Evolutionary conservation across 305 asterid genomes (phyloP), one percentile per base, ranked within the genome.

Genomic region (Plantago rigida): DNA sequence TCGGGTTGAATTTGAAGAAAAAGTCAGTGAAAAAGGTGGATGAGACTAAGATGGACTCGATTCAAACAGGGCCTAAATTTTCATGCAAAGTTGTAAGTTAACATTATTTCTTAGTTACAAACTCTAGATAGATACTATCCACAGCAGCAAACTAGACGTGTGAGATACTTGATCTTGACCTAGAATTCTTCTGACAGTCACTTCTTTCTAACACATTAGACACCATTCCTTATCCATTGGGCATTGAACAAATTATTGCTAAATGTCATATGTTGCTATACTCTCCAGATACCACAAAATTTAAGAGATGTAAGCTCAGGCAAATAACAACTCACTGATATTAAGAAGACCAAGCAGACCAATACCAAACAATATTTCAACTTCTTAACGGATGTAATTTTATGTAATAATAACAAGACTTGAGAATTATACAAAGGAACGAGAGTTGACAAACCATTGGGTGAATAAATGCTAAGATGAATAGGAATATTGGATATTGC

Each of bases 391-490:
- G 45, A 66, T 48, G 3, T 24, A 6, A 62, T 51, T 54, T 60
- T 39, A 31, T 15, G 3, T 60, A 46, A 65, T 56, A 29, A 55
- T 8, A 45, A 14, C 39, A 46, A 63, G 67, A 47, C 56, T 9
- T 1, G 14, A 66, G 61, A 69, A 58, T 49, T 15, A 48, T 39
- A 66, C 9, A 62, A 59, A 41, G 62, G 31, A 67, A 67, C 69
- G 71, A 65, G 2, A 12, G 66, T 69, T 45, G 45, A 78, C 89
- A 50, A 76, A 91, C 96, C 98, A 71, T 74, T 84, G 44, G 98
- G 95, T 75, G 96, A 91, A 81, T 89, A 89, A 67, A 92, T 84
- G 81, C 99, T 92, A 65, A 91, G 82, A 70, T 91, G 98, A 82
- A 91, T 91, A 34, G 98, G 98, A 74, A 82, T 53, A 50, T 91